Evolutionary conservation across 768 basidiomycete species (phyloP), one percentile per base, ranked within the genome.

Genomic region (Lentinula boryana): DNA sequence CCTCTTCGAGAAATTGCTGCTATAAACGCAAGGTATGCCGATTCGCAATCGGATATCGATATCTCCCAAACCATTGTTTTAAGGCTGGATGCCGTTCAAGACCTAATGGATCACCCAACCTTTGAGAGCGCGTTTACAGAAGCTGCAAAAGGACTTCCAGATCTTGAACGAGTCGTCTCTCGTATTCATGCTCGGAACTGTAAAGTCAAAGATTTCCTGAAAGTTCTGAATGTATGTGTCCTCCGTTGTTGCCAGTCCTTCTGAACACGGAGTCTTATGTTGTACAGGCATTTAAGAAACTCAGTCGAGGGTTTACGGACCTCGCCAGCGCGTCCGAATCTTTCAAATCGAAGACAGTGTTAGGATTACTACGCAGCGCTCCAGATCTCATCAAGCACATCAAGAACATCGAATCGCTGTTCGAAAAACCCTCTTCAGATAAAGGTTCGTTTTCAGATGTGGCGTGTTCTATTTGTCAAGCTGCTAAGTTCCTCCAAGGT

Each of bases 111-210:
- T 23, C 84, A 96, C 64, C 85, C 84, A 1, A 83, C 80, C 0
- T 96, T 95, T 67, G 87, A 91, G 67, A 78, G 76, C 5, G 81
- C 86, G 0, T 98, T 98, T 71, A 82, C 79, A 21, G 79, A 82
- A 54, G 70, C 95, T 21, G 88, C 86, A 8, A 93, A 92, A 72
- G 86, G 88, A 13, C 70, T 97, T 6, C 95, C 95, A 5, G 96
- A 98, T 71, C 81, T 96, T 8, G 93, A 98, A 70, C 91, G 97
- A 13, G 85, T 97, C 60, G 87, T 99, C 9, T 95, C 95, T 10
- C 88, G 97, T 40, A 90, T 98, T 59, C 97, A 98, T 68, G 95
- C 95, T 12, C 93, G 89, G 70, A 91, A 86, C 60, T 92, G 92
- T 74, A 88, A 84, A 70, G 84, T 95, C 62, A 85, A 81, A 65